These are phyloP conservation scores for Endocarpon pusillum DNA, from an alignment of 495 filamentous ascomycete species.

Conservation along the genomic window DNA sequence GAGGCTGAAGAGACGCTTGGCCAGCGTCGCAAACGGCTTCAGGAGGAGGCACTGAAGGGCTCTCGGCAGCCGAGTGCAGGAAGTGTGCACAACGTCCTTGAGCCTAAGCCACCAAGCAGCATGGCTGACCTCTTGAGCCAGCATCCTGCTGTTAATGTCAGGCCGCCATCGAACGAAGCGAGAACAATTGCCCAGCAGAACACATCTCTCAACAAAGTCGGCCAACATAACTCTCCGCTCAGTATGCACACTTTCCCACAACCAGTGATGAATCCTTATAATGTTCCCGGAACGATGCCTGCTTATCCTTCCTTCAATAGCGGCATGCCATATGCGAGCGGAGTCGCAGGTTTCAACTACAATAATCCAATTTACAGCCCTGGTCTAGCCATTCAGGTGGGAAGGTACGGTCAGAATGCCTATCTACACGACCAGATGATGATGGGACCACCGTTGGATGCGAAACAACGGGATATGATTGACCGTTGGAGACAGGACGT, in stretches of 20 bases:
- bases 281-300: constrained; percentile 5
- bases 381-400: constrained; percentile 16
- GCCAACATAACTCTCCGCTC: constrained; percentile 14
- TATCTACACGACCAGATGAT: constrained; percentile 15
- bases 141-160: constrained; percentile 28
- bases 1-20: constrained; percentile 73
- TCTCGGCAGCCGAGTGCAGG: constrained; percentile 18
- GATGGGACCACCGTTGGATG: constrained; percentile 23
- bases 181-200: constrained; percentile 5
- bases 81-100: constrained; percentile 27
- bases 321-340: neutral
- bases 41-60: constrained; percentile 46
- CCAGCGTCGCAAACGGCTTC: constrained; percentile 65
- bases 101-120: no score
- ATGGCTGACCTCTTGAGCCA: constrained; percentile 52
- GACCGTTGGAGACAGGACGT: constrained; percentile 93
- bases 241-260: constrained; percentile 20
- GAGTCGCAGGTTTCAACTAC: constrained; percentile 5
- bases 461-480: constrained; percentile 59
- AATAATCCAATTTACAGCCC: constrained; percentile 11
- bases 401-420: constrained; percentile 20
- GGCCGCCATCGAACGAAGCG: constrained; percentile 17
- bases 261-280: constrained; percentile 10
- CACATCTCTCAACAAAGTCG: constrained; percentile 5
- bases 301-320: neutral